Evolutionary conservation across 164 flowering plant species (phyloP).

Genomic region (Macadamia tetraphylla): DNA sequence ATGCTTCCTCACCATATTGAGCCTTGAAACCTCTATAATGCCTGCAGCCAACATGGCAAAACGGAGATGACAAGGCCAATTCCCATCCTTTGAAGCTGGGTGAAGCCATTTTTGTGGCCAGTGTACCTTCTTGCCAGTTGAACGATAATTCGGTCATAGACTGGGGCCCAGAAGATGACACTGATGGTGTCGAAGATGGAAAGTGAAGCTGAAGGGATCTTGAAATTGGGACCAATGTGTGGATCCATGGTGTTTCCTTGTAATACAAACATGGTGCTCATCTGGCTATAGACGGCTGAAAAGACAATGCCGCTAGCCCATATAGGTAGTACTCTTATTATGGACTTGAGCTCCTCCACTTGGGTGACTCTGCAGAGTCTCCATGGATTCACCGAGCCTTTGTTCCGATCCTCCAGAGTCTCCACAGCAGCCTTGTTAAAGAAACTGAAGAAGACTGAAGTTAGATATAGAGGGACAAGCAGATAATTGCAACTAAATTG

Average conservation of each 20-base stretch:
- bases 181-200: slow-evolving; percentile 58
- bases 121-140: slow-evolving; percentile 45
- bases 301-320: slow-evolving; percentile 65
- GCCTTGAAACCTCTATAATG: slow-evolving; percentile 41
- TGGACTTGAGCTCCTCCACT: slow-evolving; percentile 37
- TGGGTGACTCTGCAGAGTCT: slow-evolving; percentile 39
- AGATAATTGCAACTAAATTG: too few relatives aligned
- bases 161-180: slow-evolving; percentile 55
- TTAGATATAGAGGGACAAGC: too few relatives aligned
- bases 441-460: slow-evolving; percentile 22
- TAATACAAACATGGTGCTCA: slow-evolving; percentile 47
- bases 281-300: slow-evolving; percentile 51
- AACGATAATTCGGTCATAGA: slow-evolving; percentile 50
- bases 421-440: slow-evolving; percentile 40
- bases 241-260: slow-evolving; percentile 53
- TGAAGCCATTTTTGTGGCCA: slow-evolving; percentile 53
- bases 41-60: slow-evolving; percentile 54
- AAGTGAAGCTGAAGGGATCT: slow-evolving; percentile 56
- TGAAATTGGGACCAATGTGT: slow-evolving; percentile 32
- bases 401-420: slow-evolving; percentile 17
- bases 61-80: slow-evolving; percentile 64
- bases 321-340: slow-evolving; percentile 51
- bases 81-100: slow-evolving; percentile 69
- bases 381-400: slow-evolving; percentile 28
- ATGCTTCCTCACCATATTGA: slow-evolving; percentile 32